Conservation (phyloP, 805 yeast species). For the Kazachstania psychrophila region DNA sequence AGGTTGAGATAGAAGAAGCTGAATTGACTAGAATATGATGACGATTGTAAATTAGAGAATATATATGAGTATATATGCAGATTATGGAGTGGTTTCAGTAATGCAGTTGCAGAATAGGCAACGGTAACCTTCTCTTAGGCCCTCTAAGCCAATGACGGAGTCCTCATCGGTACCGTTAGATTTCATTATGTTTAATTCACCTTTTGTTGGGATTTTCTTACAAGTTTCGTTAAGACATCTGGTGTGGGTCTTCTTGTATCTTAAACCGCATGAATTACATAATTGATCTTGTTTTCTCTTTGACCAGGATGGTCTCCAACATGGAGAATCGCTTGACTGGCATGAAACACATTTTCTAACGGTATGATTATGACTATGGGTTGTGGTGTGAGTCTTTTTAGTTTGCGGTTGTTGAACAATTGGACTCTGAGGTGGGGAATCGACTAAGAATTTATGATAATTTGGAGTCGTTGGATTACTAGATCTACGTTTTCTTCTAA, state of each 20-base stretch:
- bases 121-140: conserved; percentile 29
- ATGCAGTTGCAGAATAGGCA: conserved; percentile 39
- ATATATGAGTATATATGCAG: neutral
- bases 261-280: conserved; percentile 91
- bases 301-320: conserved; percentile 99
- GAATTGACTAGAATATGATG: no score
- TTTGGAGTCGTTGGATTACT: conserved; percentile 11
- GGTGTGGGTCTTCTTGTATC: conserved; percentile 90
- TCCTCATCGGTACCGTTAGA: conserved; percentile 45
- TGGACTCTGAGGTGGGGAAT: conserved; percentile 12
- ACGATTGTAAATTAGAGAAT: no score
- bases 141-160: conserved; percentile 9
- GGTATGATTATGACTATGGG: conserved; percentile 5
- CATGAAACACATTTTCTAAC: conserved; percentile 76
- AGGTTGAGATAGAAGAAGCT: no score
- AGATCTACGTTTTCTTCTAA: conserved; percentile 5
- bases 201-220: conserved; percentile 88
- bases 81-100: conserved; percentile 16
- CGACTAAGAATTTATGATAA: conserved; percentile 17
- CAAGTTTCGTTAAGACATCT: conserved; percentile 72
- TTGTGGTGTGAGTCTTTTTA: neutral
- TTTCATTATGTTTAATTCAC: conserved; percentile 87
- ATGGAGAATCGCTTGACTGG: conserved; percentile 83
- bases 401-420: neutral
- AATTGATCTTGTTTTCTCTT: conserved; percentile 74